A percentile compares a stretch with the other conserved stretches of the same genome.
Evolutionary conservation across 345 rosid species (phyloP).

Genomic region (Salix koriyanagi): DNA sequence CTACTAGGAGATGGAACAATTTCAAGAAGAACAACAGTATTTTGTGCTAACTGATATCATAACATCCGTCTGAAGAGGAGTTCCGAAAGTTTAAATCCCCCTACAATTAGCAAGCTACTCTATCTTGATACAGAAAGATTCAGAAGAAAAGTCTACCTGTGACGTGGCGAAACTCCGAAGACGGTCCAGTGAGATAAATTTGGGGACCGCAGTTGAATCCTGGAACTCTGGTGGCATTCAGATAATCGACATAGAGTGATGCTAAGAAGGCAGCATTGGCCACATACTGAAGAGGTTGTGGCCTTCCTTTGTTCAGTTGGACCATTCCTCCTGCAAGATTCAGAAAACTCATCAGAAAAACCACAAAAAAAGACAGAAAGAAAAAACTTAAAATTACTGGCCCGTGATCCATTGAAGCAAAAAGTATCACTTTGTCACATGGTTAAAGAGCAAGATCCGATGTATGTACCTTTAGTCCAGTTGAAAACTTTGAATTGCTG

Average conservation of each 20-base stretch:
- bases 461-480: slow-evolving; percentile 53
- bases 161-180: slow-evolving; percentile 60
- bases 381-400: background rate
- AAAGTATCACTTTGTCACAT: background rate
- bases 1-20: background rate
- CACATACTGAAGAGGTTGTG: slow-evolving; percentile 57
- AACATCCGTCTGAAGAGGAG: background rate
- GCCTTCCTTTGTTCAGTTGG: slow-evolving; percentile 48
- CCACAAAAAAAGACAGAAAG: background rate
- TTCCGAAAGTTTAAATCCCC: background rate
- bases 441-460: background rate
- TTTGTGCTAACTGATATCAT: background rate
- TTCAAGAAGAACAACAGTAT: background rate
- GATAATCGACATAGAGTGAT: slow-evolving; percentile 64
- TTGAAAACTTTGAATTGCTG: slow-evolving; percentile 56
- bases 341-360: background rate
- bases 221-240: slow-evolving; percentile 60
- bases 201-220: slow-evolving; percentile 66
- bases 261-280: slow-evolving; percentile 77
- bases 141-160: slow-evolving; percentile 37
- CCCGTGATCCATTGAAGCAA: background rate
- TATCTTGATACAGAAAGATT: background rate
- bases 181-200: slow-evolving; percentile 27
- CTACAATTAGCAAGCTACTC: background rate
- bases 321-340: slow-evolving; percentile 60